phyloP scores from a whole-genome alignment of 2,329 filamentous ascomycete species.

The Colletotrichum nymphaeae region DNA sequence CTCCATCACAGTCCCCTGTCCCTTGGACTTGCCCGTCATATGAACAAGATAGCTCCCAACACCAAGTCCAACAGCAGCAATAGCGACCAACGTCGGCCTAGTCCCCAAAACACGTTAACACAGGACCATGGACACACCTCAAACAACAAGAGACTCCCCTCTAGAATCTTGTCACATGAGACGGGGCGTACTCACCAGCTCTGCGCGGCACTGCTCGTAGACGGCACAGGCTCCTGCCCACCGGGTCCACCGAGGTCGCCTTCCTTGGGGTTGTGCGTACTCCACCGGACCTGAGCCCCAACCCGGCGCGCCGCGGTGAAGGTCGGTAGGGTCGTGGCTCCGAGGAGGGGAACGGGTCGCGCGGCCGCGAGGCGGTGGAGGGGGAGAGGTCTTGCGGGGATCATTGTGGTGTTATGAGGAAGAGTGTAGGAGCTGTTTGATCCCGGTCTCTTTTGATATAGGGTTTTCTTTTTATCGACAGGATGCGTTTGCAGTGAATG shows the following conservation, averaged over 20 bases:
- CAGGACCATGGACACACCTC: no score
- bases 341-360: no score
- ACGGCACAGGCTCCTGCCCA: slow-evolving; percentile 29
- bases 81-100: slow-evolving; percentile 30
- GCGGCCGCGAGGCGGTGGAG: neutral
- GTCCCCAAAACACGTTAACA: no score
- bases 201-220: slow-evolving; percentile 8
- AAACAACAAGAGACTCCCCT: no score
- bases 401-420: neutral
- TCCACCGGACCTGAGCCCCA: neutral
- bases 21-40: slow-evolving; percentile 24
- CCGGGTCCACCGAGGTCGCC: slow-evolving; percentile 34
- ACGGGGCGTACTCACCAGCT: slow-evolving; percentile 19
- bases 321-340: no score
- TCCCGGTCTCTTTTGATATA: neutral
- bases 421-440: no score
- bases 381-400: neutral
- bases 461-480: neutral
- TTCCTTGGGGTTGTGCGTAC: slow-evolving; percentile 6
- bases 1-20: neutral
- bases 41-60: slow-evolving; percentile 28
- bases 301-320: neutral
- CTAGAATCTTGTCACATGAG: no score
- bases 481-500: no score
- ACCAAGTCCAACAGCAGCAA: slow-evolving; percentile 21